Base-by-base conservation (phyloP, 257 asterid genomes). In the Craterostigma plantagineum region DNA sequence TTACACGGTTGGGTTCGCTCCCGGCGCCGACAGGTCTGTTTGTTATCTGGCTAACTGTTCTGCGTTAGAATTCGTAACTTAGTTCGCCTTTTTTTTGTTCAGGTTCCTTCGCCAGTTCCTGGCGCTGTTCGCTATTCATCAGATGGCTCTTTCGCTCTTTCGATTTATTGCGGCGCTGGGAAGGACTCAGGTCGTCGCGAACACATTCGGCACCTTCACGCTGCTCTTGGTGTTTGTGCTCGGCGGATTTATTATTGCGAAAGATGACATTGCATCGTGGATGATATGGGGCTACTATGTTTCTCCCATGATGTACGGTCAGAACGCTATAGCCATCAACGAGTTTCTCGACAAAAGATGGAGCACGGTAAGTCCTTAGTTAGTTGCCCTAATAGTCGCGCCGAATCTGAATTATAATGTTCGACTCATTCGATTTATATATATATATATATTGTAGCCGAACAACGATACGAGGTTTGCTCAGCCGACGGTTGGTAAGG, bases 271-370 rank as follows among this genome's bases (percentile, higher is more conserved):
- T 14, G 48, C 74, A 57, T 57, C 53, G 43, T 84, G 93, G 93
- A 76, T 84, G 93, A 68, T 72, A 48, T 84, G 96, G 96, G 93
- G 93, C 1, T 84, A 84, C 67, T 84, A 84, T 38, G 30, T 70
- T 52, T 84, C 96, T 52, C 93, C 93, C 15, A 77, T 84, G 96
- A 80, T 66, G 81, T 84, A 84, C 18, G 96, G 92, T 35, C 93
- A 84, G 46, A 84, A 84, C 46, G 96, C 96, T 14, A 69, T 84
- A 16, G 87, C 92, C 55, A 74, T 80, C 23, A 80, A 80, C 7
- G 96, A 84, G 57, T 84, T 80, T 56, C 78, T 84, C 5, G 49
- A 66, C n/a, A 75, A 76, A 30, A 73, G 93, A 72, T 84, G 96
- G 96, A 72, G 82, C 54, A 39, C 72, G 34, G 93, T 81, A 65